Base-by-base conservation (phyloP, 2,329 filamentous ascomycete species). In the Tolypocladium album region DNA sequence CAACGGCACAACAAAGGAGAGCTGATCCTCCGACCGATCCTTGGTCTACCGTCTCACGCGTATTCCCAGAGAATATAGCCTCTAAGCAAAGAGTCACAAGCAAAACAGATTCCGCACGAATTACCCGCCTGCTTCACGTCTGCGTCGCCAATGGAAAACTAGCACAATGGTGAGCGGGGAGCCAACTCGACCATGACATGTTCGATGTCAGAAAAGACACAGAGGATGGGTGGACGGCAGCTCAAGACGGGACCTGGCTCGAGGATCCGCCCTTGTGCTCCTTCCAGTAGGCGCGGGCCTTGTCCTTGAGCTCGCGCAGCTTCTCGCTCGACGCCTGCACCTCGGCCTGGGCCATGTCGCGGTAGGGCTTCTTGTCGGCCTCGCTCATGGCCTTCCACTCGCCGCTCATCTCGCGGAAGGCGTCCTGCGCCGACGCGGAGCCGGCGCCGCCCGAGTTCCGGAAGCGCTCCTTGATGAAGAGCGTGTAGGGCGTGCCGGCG, bases 341-440 rank as follows among this genome's bases (percentile, higher is more conserved):
- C 8, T 61, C 59, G 31, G 60, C 58, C 8, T 62, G 60, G 22
- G 69, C 63, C 24, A 70, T 64, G 24, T 77, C 73, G 3, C 66
- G 57, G 64, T 72, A 82, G 4, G 69, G 65, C 68, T 76, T 62
- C 67, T 78, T 79, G 64, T 82, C 76, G 0, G 71, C 64, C 1
- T 67, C 67, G 47, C 72, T 67, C 58, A 84, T 58, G 1, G 55
- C 57, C 63, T 74, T 79, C 81, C 81, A 85, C 61, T 77, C 71
- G 2, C 61, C 22, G 39, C 59, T 59, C 17, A 79, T 59, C 5
- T 40, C 55, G 61, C 64, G 66, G 60, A 71, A 45, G 1, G 40
- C 59, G 0, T 72, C 71, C 5, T 15, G 1, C 12, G 69, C 1
- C 7, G 47, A 42, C 4, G 60, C 5, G 27, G 27, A 61, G 4